Evolutionary conservation across 331 rosid genomes (phyloP), one percentile per base, ranked within the genome.

Genomic region (Cydonia oblonga): DNA sequence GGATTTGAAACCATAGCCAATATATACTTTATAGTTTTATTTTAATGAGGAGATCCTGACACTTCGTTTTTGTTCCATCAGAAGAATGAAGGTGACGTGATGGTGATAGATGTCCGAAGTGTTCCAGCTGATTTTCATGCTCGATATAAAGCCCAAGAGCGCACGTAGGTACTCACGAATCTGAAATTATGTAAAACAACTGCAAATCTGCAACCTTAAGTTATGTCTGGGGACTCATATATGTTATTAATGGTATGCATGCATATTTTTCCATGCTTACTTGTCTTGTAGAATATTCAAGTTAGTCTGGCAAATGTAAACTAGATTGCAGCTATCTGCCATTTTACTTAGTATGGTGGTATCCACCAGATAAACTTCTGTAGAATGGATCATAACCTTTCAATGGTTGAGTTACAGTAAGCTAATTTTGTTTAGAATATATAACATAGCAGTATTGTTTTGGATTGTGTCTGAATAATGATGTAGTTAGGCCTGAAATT

Each of bases 121-220:
- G 82, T 91, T 70, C 96, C 93, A 35, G 79, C 81, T 67, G 88
- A 91, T 87, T 95, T 88, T 74, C 98, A 95, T 78, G 88, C 98
- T 59, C 87, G 98, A 87, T 82, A 44, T 79, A 88, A 82, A 78
- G 98, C 97, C 68, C 91, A 80, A 86, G 97, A 95, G 90, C 97
- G 98, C 79, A 95, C 82, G 97, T 95, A 84, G 81, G 96, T 88
- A 76, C 59, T 80, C 75, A 35, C 76, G 76, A 30, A 59, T 83
- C 68, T 56, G 5, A 15, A 40, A 16, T 65, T 78, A 74, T 46
- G 19, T 67, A 19, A 25, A 35, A 49, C 57, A 70, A 12, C 13
- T 62, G 32, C 30, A 30, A 14, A 70, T 8, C 13, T 62, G 32
- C 30, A 30, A 14, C 23, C 51, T 33, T 3, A 40, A 40, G 46